A percentile compares a stretch with the other conserved stretches of the same genome.
phyloP scores from a whole-genome alignment of 148 eudicot species.

The Selenicereus undatus region DNA sequence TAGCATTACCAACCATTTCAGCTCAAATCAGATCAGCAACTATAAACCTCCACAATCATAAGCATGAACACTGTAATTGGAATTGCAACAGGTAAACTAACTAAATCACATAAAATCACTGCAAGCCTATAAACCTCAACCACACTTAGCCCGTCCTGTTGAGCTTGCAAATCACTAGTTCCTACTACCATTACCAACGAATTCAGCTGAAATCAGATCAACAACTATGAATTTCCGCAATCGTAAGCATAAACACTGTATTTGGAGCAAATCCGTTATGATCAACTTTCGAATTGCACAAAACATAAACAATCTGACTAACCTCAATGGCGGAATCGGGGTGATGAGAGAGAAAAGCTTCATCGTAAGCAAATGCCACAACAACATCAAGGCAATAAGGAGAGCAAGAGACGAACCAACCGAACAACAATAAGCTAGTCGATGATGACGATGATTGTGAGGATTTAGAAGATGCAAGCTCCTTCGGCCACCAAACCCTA shows the following conservation, averaged over 20 bases:
- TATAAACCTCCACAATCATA: too few species aligned
- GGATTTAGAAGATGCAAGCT: slow-evolving; percentile 33
- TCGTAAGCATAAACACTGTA: background rate
- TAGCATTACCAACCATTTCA: too few species aligned
- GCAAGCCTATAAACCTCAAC: too few species aligned
- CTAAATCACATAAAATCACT: too few species aligned
- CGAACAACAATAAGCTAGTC: slow-evolving; percentile 46
- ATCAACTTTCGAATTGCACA: background rate
- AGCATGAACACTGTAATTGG: too few species aligned
- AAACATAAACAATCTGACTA: background rate
- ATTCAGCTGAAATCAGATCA: background rate
- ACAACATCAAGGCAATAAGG: slow-evolving; percentile 59
- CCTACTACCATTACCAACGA: background rate
- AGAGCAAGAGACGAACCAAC: slow-evolving; percentile 70
- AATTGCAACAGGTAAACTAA: too few species aligned
- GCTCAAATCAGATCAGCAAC: too few species aligned
- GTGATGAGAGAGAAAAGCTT: slow-evolving; percentile 32
- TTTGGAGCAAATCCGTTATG: background rate
- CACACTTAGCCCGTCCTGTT: background rate
- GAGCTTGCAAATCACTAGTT: background rate
- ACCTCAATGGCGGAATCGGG: slow-evolving; percentile 39
- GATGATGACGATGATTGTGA: slow-evolving; percentile 16
- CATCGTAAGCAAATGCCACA: slow-evolving; percentile 64
- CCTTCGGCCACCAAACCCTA: slow-evolving; percentile 89
- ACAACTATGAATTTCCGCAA: background rate